Percentiles rank a stretch among this genome's conserved stretches.
phyloP scores from a whole-genome alignment of 192 early-diverging fungal genomes.

The Coemansia sp. region DNA sequence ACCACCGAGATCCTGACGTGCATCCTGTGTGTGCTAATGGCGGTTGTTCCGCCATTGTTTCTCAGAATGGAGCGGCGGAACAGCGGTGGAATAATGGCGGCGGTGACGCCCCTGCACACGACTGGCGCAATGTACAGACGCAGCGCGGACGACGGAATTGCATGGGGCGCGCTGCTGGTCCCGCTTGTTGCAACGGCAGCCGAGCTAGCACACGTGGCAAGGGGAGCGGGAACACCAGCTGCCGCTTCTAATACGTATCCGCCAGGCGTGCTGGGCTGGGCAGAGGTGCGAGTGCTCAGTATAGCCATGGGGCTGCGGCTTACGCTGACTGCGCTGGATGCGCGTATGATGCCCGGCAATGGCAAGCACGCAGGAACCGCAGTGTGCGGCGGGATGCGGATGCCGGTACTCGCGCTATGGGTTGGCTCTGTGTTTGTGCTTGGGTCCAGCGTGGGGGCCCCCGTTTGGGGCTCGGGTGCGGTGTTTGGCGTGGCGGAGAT shows the following conservation, averaged over 20 bases:
- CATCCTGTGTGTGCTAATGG: background rate
- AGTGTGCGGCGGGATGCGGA: background rate
- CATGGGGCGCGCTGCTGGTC: slow-evolving; percentile 38
- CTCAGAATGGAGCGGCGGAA: background rate
- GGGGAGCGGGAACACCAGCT: background rate
- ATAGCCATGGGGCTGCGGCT: slow-evolving; percentile 6
- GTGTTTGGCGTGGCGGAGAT: background rate
- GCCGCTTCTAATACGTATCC: background rate
- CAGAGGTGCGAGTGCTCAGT: background rate
- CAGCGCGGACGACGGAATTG: slow-evolving; percentile 26
- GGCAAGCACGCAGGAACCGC: background rate
- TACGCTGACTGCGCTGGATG: background rate
- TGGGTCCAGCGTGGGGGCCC: background rate
- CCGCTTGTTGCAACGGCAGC: slow-evolving; percentile 29
- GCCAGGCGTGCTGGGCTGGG: background rate
- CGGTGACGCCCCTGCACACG: background rate
- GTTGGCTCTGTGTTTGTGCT: background rate
- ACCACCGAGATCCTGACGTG: background rate
- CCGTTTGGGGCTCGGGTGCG: background rate
- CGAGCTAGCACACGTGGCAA: background rate
- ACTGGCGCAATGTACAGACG: slow-evolving; percentile 14
- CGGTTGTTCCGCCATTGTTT: background rate
- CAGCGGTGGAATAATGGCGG: background rate
- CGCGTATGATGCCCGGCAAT: background rate
- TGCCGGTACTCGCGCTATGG: background rate